Percentiles rank a stretch among this genome's conserved stretches.
These are phyloP conservation scores for Aureobasidium sp. DNA, from an alignment of 2,329 filamentous ascomycete genomes.

Conservation along the genomic window DNA sequence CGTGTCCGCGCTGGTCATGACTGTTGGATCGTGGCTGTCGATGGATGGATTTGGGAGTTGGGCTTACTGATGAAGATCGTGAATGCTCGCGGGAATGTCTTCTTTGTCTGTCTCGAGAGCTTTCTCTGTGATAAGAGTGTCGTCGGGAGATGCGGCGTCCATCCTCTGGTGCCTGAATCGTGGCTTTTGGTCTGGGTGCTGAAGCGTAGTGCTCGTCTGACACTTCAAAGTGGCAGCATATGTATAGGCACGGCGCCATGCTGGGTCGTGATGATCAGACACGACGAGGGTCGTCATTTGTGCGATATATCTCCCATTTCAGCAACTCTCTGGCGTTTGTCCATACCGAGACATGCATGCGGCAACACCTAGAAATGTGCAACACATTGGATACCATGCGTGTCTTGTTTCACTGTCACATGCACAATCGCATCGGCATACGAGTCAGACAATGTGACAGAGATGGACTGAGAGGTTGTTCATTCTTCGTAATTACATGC, in stretches of 20 bases:
- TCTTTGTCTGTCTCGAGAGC: neutral
- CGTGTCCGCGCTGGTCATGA: neutral
- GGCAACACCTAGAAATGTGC: neutral
- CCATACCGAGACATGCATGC: neutral
- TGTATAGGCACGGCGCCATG: conserved; percentile 6
- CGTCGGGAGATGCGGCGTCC: neutral
- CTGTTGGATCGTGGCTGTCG: neutral
- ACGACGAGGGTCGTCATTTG: too few species aligned
- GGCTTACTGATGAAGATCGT: neutral
- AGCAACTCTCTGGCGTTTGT: neutral
- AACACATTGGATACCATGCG: neutral
- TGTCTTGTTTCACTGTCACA: neutral
- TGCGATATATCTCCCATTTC: neutral
- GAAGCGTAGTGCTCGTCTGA: neutral
- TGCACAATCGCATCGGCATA: neutral
- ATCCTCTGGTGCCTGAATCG: neutral
- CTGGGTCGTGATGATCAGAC: neutral
- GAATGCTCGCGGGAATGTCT: neutral
- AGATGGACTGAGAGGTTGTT: neutral
- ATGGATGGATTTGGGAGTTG: neutral
- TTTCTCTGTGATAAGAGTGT: neutral
- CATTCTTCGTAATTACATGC: conserved; percentile 1
- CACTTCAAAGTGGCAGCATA: conserved; percentile 10
- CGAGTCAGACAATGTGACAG: neutral
- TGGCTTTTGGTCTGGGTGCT: neutral